Evolutionary conservation across 352 stramenopile species (phyloP).

Genomic region (Lagenidium giganteum): DNA sequence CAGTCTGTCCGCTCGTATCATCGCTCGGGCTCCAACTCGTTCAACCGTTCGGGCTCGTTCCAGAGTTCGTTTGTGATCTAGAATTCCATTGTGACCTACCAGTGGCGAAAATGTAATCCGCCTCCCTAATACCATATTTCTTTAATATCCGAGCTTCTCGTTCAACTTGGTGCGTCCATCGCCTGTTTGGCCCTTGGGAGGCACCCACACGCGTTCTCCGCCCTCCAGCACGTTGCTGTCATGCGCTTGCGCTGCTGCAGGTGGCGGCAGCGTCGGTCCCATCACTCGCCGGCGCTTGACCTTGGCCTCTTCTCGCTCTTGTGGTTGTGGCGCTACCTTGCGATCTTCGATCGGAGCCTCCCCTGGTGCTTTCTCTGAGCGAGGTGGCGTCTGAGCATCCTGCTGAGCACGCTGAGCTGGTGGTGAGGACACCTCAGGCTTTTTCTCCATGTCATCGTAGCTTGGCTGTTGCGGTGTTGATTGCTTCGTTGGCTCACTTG

Average conservation of each 20-base stretch:
- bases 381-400: neutral
- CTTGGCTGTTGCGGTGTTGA: too few relatives aligned
- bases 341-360: neutral
- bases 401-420: too few relatives aligned
- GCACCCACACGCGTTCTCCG: constrained; percentile 75
- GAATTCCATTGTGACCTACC: too few relatives aligned
- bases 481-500: too few relatives aligned
- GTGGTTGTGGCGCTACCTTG: constrained; percentile 1
- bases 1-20: constrained; percentile 38
- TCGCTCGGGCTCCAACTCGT: constrained; percentile 24
- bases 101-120: too few relatives aligned
- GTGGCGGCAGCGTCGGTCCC: constrained; percentile 25
- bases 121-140: constrained; percentile 14
- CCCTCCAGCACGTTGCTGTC: constrained; percentile 48
- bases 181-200: constrained; percentile 72
- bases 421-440: too few relatives aligned
- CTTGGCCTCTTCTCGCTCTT: neutral
- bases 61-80: too few relatives aligned
- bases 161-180: constrained; percentile 81
- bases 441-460: too few relatives aligned
- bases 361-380: neutral
- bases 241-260: neutral
- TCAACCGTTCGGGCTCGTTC: too few relatives aligned
- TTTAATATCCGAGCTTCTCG: constrained; percentile 85
- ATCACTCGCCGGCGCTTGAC: constrained; percentile 34